Evolutionary conservation across 2,329 filamentous ascomycete genomes (phyloP), one percentile per base, ranked within the genome.

Genomic region (Lachnellula subtilissima): DNA sequence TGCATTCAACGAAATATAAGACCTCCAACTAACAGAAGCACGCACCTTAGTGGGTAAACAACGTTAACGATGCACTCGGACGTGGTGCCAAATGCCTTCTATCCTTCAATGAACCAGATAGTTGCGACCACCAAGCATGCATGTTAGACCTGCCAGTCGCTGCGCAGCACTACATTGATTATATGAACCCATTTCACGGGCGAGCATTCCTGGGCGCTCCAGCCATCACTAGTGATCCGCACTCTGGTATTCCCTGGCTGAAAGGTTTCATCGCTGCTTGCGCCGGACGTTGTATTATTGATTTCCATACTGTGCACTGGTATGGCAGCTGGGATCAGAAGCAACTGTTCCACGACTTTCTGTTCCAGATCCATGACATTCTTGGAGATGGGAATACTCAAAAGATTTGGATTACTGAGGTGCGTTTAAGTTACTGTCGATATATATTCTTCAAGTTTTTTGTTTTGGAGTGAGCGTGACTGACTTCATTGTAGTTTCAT

Each of bases 241-340:
- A 62, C 37, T 65, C 67, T 60, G 73, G 72, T 61, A 70, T 74
- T 25, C 60, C 65, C 53, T 78, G 73, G 72, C 66, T 77, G 28
- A 62, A 62, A 23, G 56, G 67, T 19, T 78, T 77, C 68, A 49
- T 76, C 37, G 53, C 59, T 39, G 61, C 64, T 12, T 77, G 75
- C 65, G 58, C 55, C 32, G 69, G 62, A 19, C 42, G n/a, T 39
- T 75, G 74, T 67, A 66, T 65, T 17, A 72, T 78, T 48, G 74
- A 76, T 63, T 75, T 73, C 60, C 55, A 76, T 53, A 69, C 71
- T 58, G 65, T 76, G 22, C 75, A 78, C 63, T 77, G 74, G 74
- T 55, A 55, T 25, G 48, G 32, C 32, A 25, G 19, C 15, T 12
- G 19, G 11, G 32, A 51, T 47, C 32, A 25, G 9, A 4, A 17